Evolutionary conservation across 768 basidiomycete genomes (phyloP).

Genomic region (Mycena latifolia): DNA sequence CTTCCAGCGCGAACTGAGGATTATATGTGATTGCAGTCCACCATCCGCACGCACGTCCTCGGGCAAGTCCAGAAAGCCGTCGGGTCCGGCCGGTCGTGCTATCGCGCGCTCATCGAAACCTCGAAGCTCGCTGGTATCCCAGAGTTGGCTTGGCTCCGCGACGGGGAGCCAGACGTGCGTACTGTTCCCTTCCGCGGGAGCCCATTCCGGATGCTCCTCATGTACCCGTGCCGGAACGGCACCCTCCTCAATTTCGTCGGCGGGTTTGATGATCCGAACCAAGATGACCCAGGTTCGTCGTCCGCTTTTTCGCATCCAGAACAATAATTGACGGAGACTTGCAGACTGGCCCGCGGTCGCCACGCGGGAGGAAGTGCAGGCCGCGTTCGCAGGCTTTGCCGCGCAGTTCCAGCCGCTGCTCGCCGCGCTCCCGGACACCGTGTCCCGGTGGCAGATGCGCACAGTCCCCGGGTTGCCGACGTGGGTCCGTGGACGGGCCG

Average conservation of each 20-base stretch:
- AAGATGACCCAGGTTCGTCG: not conserved
- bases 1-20: not conserved
- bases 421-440: not conserved
- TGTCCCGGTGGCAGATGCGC: too few species aligned
- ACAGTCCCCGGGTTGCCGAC: too few species aligned
- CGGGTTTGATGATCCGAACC: not conserved
- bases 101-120: conserved; percentile 4
- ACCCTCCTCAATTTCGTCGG: conserved; percentile 1
- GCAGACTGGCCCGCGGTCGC: too few species aligned
- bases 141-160: conserved; percentile 9
- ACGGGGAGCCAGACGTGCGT: not conserved
- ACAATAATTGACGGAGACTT: too few species aligned
- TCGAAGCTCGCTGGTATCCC: conserved; percentile 23
- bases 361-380: not conserved
- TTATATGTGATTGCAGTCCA: not conserved
- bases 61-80: not conserved
- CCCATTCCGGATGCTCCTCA: not conserved
- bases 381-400: conserved; percentile 5
- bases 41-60: conserved; percentile 8
- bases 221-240: conserved; percentile 21
- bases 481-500: too few species aligned
- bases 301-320: too few species aligned
- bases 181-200: not conserved
- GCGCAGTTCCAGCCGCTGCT: conserved; percentile 12
- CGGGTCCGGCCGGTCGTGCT: not conserved